Conservation (phyloP, 305 asterid species). For the Solanum hybrid region DNA sequence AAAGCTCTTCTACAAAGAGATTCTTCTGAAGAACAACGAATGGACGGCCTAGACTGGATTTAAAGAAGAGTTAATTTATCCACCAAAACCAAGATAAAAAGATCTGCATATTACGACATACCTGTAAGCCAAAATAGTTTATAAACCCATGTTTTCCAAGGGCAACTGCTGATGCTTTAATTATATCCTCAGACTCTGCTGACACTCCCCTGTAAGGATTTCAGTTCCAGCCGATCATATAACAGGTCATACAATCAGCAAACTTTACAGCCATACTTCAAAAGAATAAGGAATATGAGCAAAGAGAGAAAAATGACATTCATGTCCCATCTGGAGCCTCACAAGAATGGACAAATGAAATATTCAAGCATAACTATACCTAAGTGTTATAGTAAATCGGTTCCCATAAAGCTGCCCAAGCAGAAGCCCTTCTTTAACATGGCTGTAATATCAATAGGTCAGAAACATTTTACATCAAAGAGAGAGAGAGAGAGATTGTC, state of each 20-base stretch:
- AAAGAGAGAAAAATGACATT: background rate
- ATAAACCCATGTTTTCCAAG: slow-evolving; percentile 75
- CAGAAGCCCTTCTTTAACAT: slow-evolving; percentile 82
- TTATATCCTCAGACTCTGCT: slow-evolving; percentile 67
- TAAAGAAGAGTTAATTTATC: background rate
- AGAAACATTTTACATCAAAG: background rate
- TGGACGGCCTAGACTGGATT: background rate
- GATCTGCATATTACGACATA: slow-evolving; percentile 3
- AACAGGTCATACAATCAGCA: background rate
- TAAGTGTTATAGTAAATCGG: slow-evolving; percentile 76
- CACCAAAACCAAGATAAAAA: background rate
- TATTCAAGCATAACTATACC: slow-evolving; percentile 31
- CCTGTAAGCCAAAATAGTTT: slow-evolving; percentile 97
- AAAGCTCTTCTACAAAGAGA: background rate
- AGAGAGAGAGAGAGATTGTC: background rate
- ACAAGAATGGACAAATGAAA: background rate
- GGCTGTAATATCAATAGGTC: slow-evolving; percentile 32
- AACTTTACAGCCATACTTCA: background rate
- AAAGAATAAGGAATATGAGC: background rate
- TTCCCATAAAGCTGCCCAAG: slow-evolving; percentile 95
- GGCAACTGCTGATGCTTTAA: slow-evolving; percentile 61
- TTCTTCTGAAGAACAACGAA: background rate
- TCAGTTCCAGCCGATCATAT: slow-evolving; percentile 1
- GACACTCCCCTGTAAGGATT: slow-evolving; percentile 55
- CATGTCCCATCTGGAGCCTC: background rate